A percentile compares a stretch with the other conserved stretches of the same genome.
phyloP scores from a whole-genome alignment of 1,284 basidiomycete species.

The Ceratobasidium sp. region DNA sequence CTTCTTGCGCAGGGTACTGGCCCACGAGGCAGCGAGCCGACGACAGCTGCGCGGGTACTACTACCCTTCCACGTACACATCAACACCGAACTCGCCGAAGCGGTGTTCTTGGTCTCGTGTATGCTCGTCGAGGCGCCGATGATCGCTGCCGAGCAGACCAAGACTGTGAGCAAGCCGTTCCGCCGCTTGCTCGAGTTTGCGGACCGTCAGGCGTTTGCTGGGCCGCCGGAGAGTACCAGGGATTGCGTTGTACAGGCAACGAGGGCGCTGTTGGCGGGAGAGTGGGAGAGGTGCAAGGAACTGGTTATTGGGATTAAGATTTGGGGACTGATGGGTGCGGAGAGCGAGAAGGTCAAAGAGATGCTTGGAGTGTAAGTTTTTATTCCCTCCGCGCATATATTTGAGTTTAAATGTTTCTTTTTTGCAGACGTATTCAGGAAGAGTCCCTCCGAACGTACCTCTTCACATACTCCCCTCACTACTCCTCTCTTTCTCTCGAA shows the following conservation, averaged over 20 bases:
- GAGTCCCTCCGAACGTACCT: slow-evolving; percentile 97
- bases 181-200: slow-evolving; percentile 96
- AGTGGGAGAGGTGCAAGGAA: slow-evolving; percentile 96
- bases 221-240: slow-evolving; percentile 97
- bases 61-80: slow-evolving; percentile 99
- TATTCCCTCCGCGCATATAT: slow-evolving; percentile 1
- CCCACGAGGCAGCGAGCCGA: slow-evolving; percentile 90
- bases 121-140: slow-evolving; percentile 99
- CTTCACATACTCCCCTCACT: slow-evolving; percentile 98
- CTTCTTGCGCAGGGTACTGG: slow-evolving; percentile 94
- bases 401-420: neutral
- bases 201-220: slow-evolving; percentile 97
- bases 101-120: slow-evolving; percentile 96
- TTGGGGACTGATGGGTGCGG: slow-evolving; percentile 96
- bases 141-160: slow-evolving; percentile 92
- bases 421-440: slow-evolving; percentile 91
- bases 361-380: slow-evolving; percentile 91
- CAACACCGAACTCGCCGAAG: slow-evolving; percentile 97
- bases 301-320: slow-evolving; percentile 97
- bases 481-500: slow-evolving; percentile 89
- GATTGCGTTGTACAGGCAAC: slow-evolving; percentile 99
- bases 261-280: slow-evolving; percentile 95
- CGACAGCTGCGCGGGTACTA: slow-evolving; percentile 96
- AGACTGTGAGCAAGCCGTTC: slow-evolving; percentile 95
- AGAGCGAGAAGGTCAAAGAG: slow-evolving; percentile 82